Conservation (phyloP, 805 yeast genomes). For the Candida suzukii region DNA sequence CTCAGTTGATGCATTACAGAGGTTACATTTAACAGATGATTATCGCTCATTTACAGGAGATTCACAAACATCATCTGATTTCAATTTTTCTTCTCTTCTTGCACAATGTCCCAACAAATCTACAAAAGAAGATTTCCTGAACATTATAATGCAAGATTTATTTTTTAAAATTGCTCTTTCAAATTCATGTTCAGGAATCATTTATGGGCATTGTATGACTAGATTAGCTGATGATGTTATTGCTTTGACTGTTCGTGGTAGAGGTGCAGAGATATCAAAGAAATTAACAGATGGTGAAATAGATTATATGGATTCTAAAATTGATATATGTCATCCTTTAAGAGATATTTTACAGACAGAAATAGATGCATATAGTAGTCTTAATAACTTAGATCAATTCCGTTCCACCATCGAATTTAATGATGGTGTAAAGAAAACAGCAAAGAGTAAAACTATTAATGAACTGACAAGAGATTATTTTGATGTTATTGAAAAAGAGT, state of each 20-base stretch:
- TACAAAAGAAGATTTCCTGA: conserved; percentile 55
- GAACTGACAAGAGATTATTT: conserved; percentile 74
- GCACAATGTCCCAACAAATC: conserved; percentile 44
- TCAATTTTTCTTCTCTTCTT: conserved; percentile 23
- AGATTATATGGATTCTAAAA: conserved; percentile 19
- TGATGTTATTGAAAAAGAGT: conserved; percentile 61
- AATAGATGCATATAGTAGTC: conserved; percentile 44
- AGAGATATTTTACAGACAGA: conserved; percentile 72
- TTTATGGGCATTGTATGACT: conserved; percentile 79
- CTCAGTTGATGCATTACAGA: conserved; percentile 22
- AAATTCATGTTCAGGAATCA: conserved; percentile 43
- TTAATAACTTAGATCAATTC: conserved; percentile 32
- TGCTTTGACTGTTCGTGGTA: conserved; percentile 75
- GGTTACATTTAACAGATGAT: conserved; percentile 27
- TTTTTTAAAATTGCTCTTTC: conserved; percentile 39
- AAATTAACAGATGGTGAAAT: conserved; percentile 39
- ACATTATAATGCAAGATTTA: conserved; percentile 39
- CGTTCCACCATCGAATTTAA: conserved; percentile 12
- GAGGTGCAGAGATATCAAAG: conserved; percentile 63
- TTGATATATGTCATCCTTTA: conserved; percentile 59
- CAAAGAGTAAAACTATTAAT: conserved; percentile 73
- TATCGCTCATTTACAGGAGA: conserved; percentile 10
- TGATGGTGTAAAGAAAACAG: conserved; percentile 30
- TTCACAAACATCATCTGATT: background rate
- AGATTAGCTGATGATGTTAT: conserved; percentile 74